Conservation (phyloP, 106 monocot genomes). For the Dioscorea alata region DNA sequence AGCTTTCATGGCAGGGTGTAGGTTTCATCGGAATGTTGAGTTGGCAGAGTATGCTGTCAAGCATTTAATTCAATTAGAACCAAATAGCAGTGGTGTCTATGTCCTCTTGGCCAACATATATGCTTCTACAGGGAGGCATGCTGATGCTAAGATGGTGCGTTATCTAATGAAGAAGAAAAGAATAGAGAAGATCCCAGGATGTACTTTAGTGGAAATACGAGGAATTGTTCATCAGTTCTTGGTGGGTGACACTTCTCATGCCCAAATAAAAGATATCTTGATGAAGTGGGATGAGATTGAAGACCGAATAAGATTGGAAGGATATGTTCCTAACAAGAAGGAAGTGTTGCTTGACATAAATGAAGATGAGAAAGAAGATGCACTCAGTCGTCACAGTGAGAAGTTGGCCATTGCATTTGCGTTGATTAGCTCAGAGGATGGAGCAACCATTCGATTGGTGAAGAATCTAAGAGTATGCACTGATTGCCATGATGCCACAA, state of each 20-base stretch:
- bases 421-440: slow-evolving; percentile 26
- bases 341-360: slow-evolving; percentile 54
- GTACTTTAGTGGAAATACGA: slow-evolving; percentile 34
- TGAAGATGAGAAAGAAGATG: slow-evolving; percentile 58
- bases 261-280: slow-evolving; percentile 30
- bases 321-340: slow-evolving; percentile 42
- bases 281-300: slow-evolving; percentile 48
- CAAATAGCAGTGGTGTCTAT: slow-evolving; percentile 39
- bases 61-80: slow-evolving; percentile 35
- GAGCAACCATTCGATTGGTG: slow-evolving; percentile 31
- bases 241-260: slow-evolving; percentile 43
- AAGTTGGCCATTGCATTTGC: slow-evolving; percentile 55
- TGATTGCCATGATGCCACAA: slow-evolving; percentile 54
- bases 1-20: slow-evolving; percentile 48
- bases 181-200: slow-evolving; percentile 55
- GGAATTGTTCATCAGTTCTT: slow-evolving; percentile 41
- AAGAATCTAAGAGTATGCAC: slow-evolving; percentile 68
- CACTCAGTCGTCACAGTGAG: slow-evolving; percentile 50
- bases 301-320: slow-evolving; percentile 39
- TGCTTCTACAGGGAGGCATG: slow-evolving; percentile 29
- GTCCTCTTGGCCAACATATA: slow-evolving; percentile 57
- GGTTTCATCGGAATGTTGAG: slow-evolving; percentile 32
- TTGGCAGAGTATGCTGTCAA: slow-evolving; percentile 34
- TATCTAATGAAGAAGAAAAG: slow-evolving; percentile 44
- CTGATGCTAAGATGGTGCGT: slow-evolving; percentile 32